Evolutionary conservation across 345 rosid genomes (phyloP), one percentile per base, ranked within the genome.

Genomic region (Microthlaspi erraticum): DNA sequence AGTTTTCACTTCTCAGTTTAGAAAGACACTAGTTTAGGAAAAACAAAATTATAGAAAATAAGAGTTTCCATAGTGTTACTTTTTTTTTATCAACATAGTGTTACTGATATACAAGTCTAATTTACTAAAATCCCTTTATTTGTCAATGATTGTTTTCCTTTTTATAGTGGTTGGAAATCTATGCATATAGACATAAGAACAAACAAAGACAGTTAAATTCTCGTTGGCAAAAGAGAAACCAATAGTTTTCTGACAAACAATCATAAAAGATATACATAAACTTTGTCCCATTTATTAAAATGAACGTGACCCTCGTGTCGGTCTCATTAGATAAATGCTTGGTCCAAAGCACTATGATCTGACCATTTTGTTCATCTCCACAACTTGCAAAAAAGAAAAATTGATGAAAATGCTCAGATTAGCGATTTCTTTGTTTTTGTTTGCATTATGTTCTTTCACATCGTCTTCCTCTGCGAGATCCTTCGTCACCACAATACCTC

Each of bases 401-500:
- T 14, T 42, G 11, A 43, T 23, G n/a, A 70, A 68, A 45, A 57
- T 73, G 74, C 12, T 38, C 39, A 63, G 71, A 62, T 16, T 70
- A 51, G 9, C 63, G 60, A 55, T 55, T 80, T 23, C 72, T 74
- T 59, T 73, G 62, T 19, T 72, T 69, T 46, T 79, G 29, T 6
- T 70, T 60, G 23, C 60, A 4, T 33, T 75, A 49, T 69, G 42
- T 48, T 55, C 60, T 60, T 41, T 65, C 36, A n/a, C 75, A n/a
- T 9, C 60, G 3, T 46, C 68, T 42, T 65, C 79, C 3, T 70
- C 34, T 10, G 73, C 82, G 1, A 72, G 81, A 73, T 68, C 65
- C 5, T 52, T 77, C 74, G 32, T 42, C 64, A 55, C 80, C 32
- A 37, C 76, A 20, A 62, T 60, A 50, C 78, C 83, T 49, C 56